These are phyloP conservation scores for Dictyostelium purpureum DNA, from an alignment of 78 protist genomes.

Conservation along the genomic window DNA sequence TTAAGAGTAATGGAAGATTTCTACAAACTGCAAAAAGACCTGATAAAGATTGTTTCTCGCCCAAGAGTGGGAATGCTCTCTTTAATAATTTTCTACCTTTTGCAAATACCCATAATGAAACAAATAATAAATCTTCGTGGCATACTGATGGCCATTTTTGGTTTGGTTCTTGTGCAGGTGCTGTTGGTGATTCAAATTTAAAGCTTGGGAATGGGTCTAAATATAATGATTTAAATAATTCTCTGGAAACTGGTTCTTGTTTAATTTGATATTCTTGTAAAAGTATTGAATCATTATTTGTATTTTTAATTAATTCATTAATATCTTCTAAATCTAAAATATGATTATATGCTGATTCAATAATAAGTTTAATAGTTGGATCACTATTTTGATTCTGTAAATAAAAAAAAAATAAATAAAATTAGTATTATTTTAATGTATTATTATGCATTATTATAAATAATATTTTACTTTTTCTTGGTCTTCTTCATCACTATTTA, in stretches of 20 bases:
- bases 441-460: background rate
- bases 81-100: constrained; percentile 55
- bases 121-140: constrained; percentile 66
- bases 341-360: constrained; percentile 68
- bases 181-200: constrained; percentile 52
- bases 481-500: constrained; percentile 4
- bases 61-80: constrained; percentile 41
- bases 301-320: constrained; percentile 15
- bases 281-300: background rate
- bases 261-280: constrained; percentile 17
- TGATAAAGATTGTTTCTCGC: constrained; percentile 17
- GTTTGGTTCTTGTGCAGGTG: constrained; percentile 58
- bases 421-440: background rate
- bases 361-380: constrained; percentile 67
- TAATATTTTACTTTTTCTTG: background rate
- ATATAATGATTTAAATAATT: constrained; percentile 49
- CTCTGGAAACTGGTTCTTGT: constrained; percentile 27
- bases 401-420: background rate
- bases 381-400: constrained; percentile 57
- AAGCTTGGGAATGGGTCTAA: constrained; percentile 72
- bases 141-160: constrained; percentile 79
- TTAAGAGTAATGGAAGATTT: constrained; percentile 46
- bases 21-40: constrained; percentile 70
- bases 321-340: constrained; percentile 72
- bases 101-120: constrained; percentile 63